phyloP scores from a whole-genome alignment of 1,284 basidiomycete genomes.

The Ustilago curta region DNA sequence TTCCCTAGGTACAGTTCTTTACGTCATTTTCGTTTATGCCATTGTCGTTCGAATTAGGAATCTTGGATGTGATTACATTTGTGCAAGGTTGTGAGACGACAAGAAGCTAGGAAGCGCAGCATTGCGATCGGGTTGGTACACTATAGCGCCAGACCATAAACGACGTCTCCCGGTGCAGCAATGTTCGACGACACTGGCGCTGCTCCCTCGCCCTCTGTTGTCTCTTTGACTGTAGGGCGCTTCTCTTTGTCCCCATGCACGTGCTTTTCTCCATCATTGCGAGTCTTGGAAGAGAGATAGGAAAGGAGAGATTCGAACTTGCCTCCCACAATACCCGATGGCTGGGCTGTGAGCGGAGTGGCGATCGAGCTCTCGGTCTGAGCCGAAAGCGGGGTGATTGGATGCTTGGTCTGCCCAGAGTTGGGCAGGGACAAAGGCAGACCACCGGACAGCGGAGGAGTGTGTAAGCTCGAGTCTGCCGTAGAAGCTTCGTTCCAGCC shows the following conservation, averaged over 20 bases:
- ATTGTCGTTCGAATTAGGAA: too few species aligned
- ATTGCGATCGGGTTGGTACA: background rate
- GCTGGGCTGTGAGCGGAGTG: slow-evolving; percentile 12
- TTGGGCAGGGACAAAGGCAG: background rate
- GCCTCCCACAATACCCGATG: background rate
- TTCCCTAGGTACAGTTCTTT: slow-evolving; percentile 7
- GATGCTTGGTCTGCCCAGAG: background rate
- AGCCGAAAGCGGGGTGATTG: slow-evolving; percentile 21
- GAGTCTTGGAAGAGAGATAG: slow-evolving; percentile 16
- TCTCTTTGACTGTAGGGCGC: background rate
- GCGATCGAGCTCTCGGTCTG: slow-evolving; percentile 2
- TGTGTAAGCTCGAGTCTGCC: slow-evolving; percentile 12
- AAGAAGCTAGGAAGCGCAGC: background rate
- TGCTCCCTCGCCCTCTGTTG: background rate
- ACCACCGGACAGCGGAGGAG: slow-evolving; percentile 19
- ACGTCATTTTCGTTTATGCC: too few species aligned
- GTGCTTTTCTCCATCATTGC: background rate
- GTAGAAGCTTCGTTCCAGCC: background rate
- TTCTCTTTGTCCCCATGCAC: background rate
- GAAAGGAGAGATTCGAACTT: slow-evolving; percentile 29
- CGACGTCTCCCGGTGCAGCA: background rate
- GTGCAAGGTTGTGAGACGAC: too few species aligned
- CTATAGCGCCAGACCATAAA: slow-evolving; percentile 17
- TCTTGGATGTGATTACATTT: too few species aligned
- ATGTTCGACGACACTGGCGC: background rate